Evolutionary conservation across 352 stramenopile genomes (phyloP).

Genomic region (Saprolegnia parasitica): DNA sequence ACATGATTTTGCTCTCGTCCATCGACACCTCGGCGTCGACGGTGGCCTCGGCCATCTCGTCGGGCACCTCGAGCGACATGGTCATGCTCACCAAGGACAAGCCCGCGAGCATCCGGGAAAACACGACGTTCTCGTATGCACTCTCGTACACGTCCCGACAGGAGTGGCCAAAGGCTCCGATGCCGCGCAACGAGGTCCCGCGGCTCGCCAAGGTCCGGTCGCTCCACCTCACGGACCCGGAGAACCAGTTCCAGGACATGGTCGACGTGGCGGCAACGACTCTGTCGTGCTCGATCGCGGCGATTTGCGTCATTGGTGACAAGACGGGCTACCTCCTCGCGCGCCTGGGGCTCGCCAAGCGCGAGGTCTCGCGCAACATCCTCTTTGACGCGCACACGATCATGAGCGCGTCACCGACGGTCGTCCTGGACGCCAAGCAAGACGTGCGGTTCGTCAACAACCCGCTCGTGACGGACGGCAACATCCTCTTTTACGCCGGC

Average conservation of each 20-base stretch:
- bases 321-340: conserved; percentile 82
- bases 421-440: conserved; percentile 74
- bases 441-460: conserved; percentile 78
- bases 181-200: conserved; percentile 56
- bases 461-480: conserved; percentile 64
- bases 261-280: conserved; percentile 78
- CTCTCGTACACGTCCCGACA: conserved; percentile 76
- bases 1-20: conserved; percentile 34
- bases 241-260: conserved; percentile 83
- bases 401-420: conserved; percentile 68
- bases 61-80: conserved; percentile 38
- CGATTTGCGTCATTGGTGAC: conserved; percentile 81
- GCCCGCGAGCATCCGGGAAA: conserved; percentile 41
- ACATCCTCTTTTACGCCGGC: conserved; percentile 77
- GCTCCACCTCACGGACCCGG: conserved; percentile 68
- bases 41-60: neutral
- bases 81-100: conserved; percentile 42
- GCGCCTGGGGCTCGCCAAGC: conserved; percentile 70
- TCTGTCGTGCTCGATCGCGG: conserved; percentile 71
- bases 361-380: conserved; percentile 70
- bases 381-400: conserved; percentile 76
- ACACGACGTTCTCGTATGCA: conserved; percentile 75
- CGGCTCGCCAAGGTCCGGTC: conserved; percentile 68
- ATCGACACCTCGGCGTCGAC: neutral
- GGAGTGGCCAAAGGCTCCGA: conserved; percentile 73